Evolutionary conservation across 2,329 filamentous ascomycete genomes (phyloP), one percentile per base, ranked within the genome.

Genomic region (Epichloe gansuensis): DNA sequence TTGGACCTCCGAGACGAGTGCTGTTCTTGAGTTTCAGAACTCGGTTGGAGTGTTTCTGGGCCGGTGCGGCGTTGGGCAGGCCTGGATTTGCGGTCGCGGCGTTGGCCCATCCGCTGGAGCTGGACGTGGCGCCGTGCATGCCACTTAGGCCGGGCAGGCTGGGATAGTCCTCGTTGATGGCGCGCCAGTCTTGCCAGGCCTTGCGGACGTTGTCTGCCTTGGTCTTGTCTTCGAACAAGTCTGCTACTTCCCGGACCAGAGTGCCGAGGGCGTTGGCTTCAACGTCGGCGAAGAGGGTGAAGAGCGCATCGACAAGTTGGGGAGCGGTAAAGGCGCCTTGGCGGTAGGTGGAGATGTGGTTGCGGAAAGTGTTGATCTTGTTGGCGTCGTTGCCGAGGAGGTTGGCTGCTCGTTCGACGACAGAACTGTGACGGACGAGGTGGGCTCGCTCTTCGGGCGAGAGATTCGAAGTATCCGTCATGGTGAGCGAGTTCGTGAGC

Each of bases 111-210:
- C 78, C 78, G 52, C 72, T 77, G 9, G 69, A 76, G 8, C 74
- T 70, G 0, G 76, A 77, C 0, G 77, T 77, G 4, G 73, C 75
- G 27, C 83, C 82, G 39, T 82, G 76, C 68, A 84, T 80, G 49
- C 85, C 84, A 51, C 79, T 78, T 0, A 87, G 77, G 0, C 85
- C 85, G 1, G 91, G 90, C 1, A 97, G 73, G 2, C 87, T 88
- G 0, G 91, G 91, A 59, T 96, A 97, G 65, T 96, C 90, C 67
- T 96, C 90, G 58, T 95, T 94, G 69, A 95, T 93, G 39, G 89
- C 89, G 46, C 88, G 87, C 88, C 91, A 96, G 68, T 95, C 87
- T 59, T 89, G 88, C 89, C 91, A 96, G 1, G 90, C 88, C 60
- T 85, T 85, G 27, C 89, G 78, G 3, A 98, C 71, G 0, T 73